Evolutionary conservation across 805 yeast genomes (phyloP), one percentile per base, ranked within the genome.

Genomic region (Cyberlindnera maclurae): DNA sequence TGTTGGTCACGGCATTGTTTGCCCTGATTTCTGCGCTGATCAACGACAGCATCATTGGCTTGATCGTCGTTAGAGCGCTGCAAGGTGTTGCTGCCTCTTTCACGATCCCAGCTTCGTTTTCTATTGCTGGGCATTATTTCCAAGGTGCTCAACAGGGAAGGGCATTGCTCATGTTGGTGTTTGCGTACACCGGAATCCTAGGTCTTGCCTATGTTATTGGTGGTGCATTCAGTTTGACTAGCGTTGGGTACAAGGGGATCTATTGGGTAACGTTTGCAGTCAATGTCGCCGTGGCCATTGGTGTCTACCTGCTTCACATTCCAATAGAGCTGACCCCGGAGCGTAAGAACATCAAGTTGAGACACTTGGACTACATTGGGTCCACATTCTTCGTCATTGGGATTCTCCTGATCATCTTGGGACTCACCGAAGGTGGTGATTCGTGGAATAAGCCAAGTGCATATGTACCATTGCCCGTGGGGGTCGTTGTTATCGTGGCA

Each of bases 61-160:
- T 69, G 31, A 63, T 68, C 36, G 60, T 70, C 0, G 59, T 70
- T 39, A 55, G 74, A 41, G 71, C 72, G 3, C 38, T 70, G 1
- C 75, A 69, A 46, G 75, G 74, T 15, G 49, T 68, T 9, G 59
- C 65, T 15, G 75, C 65, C 4, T 62, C 74, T 2, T 58, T 64
- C 4, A 39, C 63, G 12, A 52, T 70, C 12, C 75, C 74, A 2
- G 49, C 61, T 9, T 47, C 62, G 11, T 62, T 56, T 36, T 62
- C 65, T 0, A 40, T 65, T 11, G 53, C 62, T 9, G 62, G 59
- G 0, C 40, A 51, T 26, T 47, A 55, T 16, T 63, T 55, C 38
- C 36, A 44, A 9, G 65, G 61, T 5, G 47, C 49, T 18, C 39
- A 44, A 6, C 41, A 58, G 15, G 59, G 50, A 6, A 38, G 39